Base-by-base conservation (phyloP, 176 grass and related monocot genomes). In the Aegilops sharonensis region DNA sequence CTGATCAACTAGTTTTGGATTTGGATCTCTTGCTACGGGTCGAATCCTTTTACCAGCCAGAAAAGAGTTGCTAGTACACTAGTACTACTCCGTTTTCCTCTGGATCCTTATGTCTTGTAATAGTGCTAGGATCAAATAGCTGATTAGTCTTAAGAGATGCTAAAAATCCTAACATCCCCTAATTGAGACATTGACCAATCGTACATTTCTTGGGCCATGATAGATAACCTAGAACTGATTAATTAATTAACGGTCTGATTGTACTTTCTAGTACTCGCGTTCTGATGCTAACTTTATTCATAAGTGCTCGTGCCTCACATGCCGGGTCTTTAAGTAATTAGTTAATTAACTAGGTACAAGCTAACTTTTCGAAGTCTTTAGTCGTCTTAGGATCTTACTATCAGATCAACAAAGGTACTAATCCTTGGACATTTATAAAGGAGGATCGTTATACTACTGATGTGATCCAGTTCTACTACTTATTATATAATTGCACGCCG, bases 331-430 rank as follows among this genome's bases (percentile, higher is more conserved):
- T 80, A 79, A 83, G 25, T 79, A 75, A 80, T 79, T 70, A 35
- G 11, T 87, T 72, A 82, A 48, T 31, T 84, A 77, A 32, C 18
- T 78, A 79, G 79, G 75, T 78, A 87, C 68, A 68, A 84, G 8
- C 17, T 21, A 62, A 36, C 81, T 73, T 87, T 67, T 78, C 27
- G 76, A 84, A 75, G 43, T 83, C 72, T 91, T 87, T 87, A 68
- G 68, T 60, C 21, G 81, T 50, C 81, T 75, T 80, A 87, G 81
- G 81, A 84, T 91, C 85, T 80, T 75, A 80, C 75, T 23, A 87
- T 80, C 81, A 70, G 81, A 87, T 87, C 89, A 79, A 36, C 31
- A 45, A 79, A 54, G 15, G 80, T 79, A 57, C 11, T 87, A 84
- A 90, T 64, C 75, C 43, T 20, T 56, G 73, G 66, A 65, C 43